These are phyloP conservation scores for Penicillium atrosanguineum DNA, from an alignment of 495 filamentous ascomycete species.

Conservation along the genomic window DNA sequence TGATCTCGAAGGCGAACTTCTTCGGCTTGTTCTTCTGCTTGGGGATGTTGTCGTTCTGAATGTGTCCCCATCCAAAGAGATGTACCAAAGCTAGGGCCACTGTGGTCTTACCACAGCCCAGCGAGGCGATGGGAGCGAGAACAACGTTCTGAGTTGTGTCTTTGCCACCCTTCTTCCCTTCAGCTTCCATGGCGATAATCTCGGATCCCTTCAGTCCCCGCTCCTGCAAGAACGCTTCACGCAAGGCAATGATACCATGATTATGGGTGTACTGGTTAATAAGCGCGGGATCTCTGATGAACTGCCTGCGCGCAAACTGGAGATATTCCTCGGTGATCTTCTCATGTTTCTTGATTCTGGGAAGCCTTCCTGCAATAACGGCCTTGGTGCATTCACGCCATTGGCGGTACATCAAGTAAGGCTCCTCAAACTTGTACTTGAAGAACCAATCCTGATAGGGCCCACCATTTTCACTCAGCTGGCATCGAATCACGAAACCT, in stretches of 20 bases:
- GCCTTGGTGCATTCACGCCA: conserved; percentile 97
- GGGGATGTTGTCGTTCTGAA: conserved; percentile 96
- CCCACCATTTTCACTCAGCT: conserved; percentile 51
- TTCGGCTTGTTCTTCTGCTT: conserved; percentile 67
- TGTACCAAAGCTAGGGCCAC: conserved; percentile 77
- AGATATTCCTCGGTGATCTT: conserved; percentile 92
- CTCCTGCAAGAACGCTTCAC: conserved; percentile 79
- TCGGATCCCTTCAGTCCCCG: conserved; percentile 83
- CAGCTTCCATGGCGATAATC: conserved; percentile 65
- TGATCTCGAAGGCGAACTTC: conserved; percentile 66
- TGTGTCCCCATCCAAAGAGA: conserved; percentile 88
- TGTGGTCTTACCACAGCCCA: conserved; percentile 97
- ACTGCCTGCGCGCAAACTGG: conserved; percentile 68
- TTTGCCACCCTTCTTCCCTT: conserved; percentile 24
- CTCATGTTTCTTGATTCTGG: conserved; percentile 79
- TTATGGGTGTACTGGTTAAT: conserved; percentile 71
- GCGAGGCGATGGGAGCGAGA: conserved; percentile 81
- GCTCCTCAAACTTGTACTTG: conserved; percentile 99
- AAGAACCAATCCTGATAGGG: conserved; percentile 91
- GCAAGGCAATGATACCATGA: conserved; percentile 92
- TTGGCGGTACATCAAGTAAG: conserved; percentile 96
- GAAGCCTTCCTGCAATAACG: conserved; percentile 70
- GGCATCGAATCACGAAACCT: conserved; percentile 93
- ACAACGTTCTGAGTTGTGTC: conserved; percentile 64
- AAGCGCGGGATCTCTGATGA: conserved; percentile 62